Base-by-base conservation (phyloP, 2,329 filamentous ascomycete species). In the Cladophialophora carrionii region DNA sequence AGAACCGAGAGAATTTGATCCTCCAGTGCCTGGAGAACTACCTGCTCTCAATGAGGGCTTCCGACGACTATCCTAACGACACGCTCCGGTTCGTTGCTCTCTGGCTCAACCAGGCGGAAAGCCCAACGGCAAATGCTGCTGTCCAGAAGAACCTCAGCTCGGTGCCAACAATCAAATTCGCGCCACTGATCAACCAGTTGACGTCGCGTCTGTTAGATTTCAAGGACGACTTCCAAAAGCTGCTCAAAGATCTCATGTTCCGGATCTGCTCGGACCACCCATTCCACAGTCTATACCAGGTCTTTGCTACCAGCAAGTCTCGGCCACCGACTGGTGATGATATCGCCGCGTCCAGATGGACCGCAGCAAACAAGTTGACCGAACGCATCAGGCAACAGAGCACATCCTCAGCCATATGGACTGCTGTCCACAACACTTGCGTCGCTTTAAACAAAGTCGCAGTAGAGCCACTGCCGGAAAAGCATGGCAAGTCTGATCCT, bases 201-300 rank as follows among this genome's bases (percentile, higher is more conserved):
- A 94, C 93, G 5, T 99, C 96, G n/a, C 88, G 95, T 7, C 80
- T 99, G 5, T 87, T 96, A 66, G 86, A 90, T 67, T 84, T 88
- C 34, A 78, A 83, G 1, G 84, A 83, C 17, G 74, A 81, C 0
- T 99, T 99, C 73, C 95, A 99, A 73, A 83, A 81, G 48, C 82
- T 94, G 1, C 81, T 99, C 1, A 85, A 87, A 58, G 81, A 83
- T 1, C 80, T 99, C 20, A 88, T 98, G 3, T 87, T 88, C 73
- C 88, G 88, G 8, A 96, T 99, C 62, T 98, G 94, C 74, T 83
- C 85, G 10, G 92, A 99, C 63, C 95, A 99, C 77, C 96, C 95
- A 0, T 96, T 93, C 76, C 96, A 99, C 74, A 92, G 92, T 56
- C 94, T 98, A 88, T 96, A 99, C 75, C 93, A 98, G 72, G 91